Evolutionary conservation across 352 stramenopile species (phyloP), one percentile per base, ranked within the genome.

Genomic region (Pythium biforme): DNA sequence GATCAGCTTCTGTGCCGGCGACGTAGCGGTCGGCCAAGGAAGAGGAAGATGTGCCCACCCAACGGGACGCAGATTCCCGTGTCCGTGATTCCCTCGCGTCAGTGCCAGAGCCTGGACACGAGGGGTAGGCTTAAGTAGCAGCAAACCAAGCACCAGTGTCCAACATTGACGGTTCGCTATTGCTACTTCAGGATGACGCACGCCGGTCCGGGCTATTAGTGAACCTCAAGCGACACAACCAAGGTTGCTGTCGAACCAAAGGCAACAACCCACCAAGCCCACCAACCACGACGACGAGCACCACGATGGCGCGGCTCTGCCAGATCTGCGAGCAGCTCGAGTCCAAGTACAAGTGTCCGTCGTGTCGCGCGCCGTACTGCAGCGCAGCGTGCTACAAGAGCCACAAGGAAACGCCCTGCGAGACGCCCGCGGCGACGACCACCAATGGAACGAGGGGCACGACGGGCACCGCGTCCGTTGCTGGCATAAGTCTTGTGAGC

Each of bases 331-430:
- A 64, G 51, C 58, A 66, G 26, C 48, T 55, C 12, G 74, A 81
- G 70, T 68, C 81, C 78, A 93, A 92, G 74, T 94, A 94, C 82
- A 94, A 93, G 63, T 94, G 86, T 47, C 86, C 86, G 8, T 72
- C 64, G 11, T 94, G 86, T 54, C 74, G 83, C 50, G 56, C 72
- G 39, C 77, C 76, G 23, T 94, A 94, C 71, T 94, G 86, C 64
- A 92, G 81, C 47, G 64, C 83, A 0, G 70, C 73, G 5, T 94
- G 86, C 68, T 94, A 79, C 81, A 94, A 92, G 73, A 73, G 58
- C 37, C 86, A 94, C 70, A 93, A 92, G 55, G 79, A 92, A 55
- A 74, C 72, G 47, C 75, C 77, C 20, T 94, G 86, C 46, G 62
- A 68, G 7, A 10, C 59, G 20, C 55, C 46, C 17, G 50, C 55